Evolutionary conservation across 345 rosid species (phyloP).

Genomic region (Mallotus nudiflorus): DNA sequence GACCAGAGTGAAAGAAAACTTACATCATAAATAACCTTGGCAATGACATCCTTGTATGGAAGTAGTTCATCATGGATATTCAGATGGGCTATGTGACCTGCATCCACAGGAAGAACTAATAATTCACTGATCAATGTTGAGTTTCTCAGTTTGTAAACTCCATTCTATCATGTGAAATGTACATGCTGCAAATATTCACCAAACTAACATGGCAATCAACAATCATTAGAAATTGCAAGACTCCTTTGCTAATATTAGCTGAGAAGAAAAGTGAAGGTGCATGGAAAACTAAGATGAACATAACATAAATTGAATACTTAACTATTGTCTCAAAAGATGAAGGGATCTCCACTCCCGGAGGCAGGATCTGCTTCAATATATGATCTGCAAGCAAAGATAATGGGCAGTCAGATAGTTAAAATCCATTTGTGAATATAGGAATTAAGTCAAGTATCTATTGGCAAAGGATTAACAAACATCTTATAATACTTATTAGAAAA

Average conservation of each 20-base stretch:
- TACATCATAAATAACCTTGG: constrained; percentile 91
- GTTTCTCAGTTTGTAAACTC: constrained; percentile 1
- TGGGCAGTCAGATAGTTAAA: constrained; percentile 18
- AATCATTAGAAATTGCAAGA: constrained; percentile 2
- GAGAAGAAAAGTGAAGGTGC: not conserved
- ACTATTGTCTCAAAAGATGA: constrained; percentile 95
- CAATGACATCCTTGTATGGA: constrained; percentile 79
- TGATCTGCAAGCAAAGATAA: constrained; percentile 56
- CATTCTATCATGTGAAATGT: not conserved
- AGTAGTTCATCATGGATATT: constrained; percentile 85
- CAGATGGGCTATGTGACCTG: constrained; percentile 96
- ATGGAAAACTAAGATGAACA: constrained; percentile 8
- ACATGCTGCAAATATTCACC: not conserved
- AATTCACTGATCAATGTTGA: constrained; percentile 17
- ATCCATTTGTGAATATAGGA: not conserved
- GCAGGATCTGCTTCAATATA: constrained; percentile 81
- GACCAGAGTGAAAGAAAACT: constrained; percentile 23
- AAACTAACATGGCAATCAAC: not conserved
- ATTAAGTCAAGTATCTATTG: not conserved
- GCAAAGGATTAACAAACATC: not conserved
- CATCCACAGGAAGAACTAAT: constrained; percentile 27
- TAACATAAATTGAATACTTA: constrained; percentile 45
- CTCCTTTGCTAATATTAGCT: not conserved
- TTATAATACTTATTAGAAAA: no score
- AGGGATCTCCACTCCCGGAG: constrained; percentile 86